Evolutionary conservation across 169 alveolate genomes (phyloP).

Genomic region (Cryptosporidium canis): DNA sequence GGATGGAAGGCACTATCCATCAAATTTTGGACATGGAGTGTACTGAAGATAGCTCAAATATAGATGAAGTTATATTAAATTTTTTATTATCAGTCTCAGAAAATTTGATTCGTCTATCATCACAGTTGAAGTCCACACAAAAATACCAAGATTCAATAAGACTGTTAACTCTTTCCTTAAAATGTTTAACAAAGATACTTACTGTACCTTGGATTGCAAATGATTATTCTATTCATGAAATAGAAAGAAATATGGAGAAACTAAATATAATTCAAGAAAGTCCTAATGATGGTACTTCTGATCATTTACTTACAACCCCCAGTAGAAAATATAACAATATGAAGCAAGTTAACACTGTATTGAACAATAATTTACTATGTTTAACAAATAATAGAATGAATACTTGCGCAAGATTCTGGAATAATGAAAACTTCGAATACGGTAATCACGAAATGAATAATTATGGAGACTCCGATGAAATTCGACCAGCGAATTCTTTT

Average conservation of each 20-base stretch:
- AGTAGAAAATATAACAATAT: background rate
- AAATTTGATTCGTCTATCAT: conserved; percentile 18
- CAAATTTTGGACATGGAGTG: background rate
- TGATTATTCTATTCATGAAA: background rate
- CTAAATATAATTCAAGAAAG: background rate
- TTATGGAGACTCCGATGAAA: background rate
- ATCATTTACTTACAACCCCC: background rate
- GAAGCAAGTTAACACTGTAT: background rate
- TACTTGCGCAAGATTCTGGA: background rate
- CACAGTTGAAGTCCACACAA: conserved; percentile 9
- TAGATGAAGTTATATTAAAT: conserved; percentile 35
- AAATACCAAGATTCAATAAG: conserved; percentile 26
- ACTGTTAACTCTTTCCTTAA: background rate
- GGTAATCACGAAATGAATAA: background rate
- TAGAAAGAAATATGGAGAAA: background rate
- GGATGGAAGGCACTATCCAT: background rate
- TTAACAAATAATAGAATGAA: background rate
- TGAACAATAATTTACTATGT: background rate
- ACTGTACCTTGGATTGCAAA: conserved; percentile 28
- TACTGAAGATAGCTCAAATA: background rate
- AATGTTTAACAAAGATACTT: conserved; percentile 8
- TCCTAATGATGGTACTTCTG: background rate
- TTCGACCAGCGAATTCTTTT: background rate
- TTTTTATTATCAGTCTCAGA: conserved; percentile 15
- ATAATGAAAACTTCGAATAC: background rate